These are phyloP conservation scores for Phylloporus arenicola DNA, from an alignment of 768 basidiomycete genomes.

Conservation along the genomic window DNA sequence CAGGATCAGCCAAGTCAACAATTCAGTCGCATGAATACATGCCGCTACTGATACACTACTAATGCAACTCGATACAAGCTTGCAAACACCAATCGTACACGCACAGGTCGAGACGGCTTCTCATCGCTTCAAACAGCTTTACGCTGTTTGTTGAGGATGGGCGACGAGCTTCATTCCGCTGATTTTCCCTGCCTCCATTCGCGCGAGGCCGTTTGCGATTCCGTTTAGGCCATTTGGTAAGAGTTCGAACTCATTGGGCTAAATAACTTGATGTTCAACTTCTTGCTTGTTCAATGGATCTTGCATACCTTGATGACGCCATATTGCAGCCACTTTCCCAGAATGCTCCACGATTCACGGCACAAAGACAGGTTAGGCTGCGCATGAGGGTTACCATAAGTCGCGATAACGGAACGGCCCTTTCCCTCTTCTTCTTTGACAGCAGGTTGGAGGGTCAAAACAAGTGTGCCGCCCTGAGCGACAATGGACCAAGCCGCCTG, in stretches of 20 bases:
- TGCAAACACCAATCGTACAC: slow-evolving; percentile 17
- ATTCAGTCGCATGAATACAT: slow-evolving; percentile 8
- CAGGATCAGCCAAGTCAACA: neutral
- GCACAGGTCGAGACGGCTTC: neutral
- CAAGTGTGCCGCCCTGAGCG: slow-evolving; percentile 30
- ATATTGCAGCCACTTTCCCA: slow-evolving; percentile 23
- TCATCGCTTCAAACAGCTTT: neutral
- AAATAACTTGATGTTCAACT: neutral
- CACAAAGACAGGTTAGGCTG: slow-evolving; percentile 16
- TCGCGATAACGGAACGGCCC: slow-evolving; percentile 16
- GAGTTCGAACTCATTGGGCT: slow-evolving; percentile 41
- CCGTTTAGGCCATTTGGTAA: slow-evolving; percentile 38
- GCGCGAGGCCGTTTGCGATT: slow-evolving; percentile 33
- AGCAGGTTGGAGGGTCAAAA: slow-evolving; percentile 21
- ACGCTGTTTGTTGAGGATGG: slow-evolving; percentile 36
- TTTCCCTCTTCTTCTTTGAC: slow-evolving; percentile 21
- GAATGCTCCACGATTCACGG: slow-evolving; percentile 13
- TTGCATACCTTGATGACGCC: slow-evolving; percentile 23
- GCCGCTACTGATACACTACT: neutral
- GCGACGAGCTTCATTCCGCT: slow-evolving; percentile 43
- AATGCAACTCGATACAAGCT: neutral
- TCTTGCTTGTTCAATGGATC: neutral
- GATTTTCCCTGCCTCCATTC: slow-evolving; percentile 32
- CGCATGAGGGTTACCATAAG: slow-evolving; percentile 23
- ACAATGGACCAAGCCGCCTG: slow-evolving; percentile 29